Evolutionary conservation across 805 yeast species (phyloP).

Genomic region (Saturnispora kantuleensis): DNA sequence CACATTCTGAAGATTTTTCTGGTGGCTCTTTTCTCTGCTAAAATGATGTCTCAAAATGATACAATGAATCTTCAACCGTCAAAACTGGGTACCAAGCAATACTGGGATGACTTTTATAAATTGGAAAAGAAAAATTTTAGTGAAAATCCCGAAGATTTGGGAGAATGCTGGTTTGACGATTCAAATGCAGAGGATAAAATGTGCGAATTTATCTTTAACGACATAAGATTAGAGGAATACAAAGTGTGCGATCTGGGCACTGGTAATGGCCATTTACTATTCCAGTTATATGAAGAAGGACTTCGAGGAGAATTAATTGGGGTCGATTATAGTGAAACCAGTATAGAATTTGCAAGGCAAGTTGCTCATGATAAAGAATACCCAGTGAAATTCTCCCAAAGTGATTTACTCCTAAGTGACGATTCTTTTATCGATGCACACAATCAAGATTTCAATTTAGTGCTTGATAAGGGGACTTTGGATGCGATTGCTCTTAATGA

Average conservation of each 20-base stretch:
- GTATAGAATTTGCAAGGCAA: constrained; percentile 63
- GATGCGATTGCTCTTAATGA: constrained; percentile 93
- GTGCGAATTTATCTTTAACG: constrained; percentile 56
- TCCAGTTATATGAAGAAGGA: constrained; percentile 57
- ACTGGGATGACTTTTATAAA: constrained; percentile 86
- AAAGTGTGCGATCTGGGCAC: constrained; percentile 78
- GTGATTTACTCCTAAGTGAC: constrained; percentile 50
- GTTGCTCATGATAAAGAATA: constrained; percentile 37
- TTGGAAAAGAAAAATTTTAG: constrained; percentile 63
- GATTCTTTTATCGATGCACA: constrained; percentile 24
- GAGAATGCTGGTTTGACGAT: constrained; percentile 96
- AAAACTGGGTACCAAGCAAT: constrained; percentile 75
- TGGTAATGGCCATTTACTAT: constrained; percentile 87
- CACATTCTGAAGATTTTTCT: too few species aligned
- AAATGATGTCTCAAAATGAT: constrained; percentile 12
- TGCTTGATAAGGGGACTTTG: constrained; percentile 89
- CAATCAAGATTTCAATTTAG: constrained; percentile 48
- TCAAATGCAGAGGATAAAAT: constrained; percentile 85
- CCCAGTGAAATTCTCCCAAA: constrained; percentile 45
- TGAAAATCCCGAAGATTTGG: constrained; percentile 73
- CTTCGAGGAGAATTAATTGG: constrained; percentile 47
- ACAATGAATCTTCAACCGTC: constrained; percentile 51
- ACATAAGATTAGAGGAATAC: constrained; percentile 26
- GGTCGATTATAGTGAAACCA: constrained; percentile 74
- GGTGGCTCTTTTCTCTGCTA: background rate